These are phyloP conservation scores for Plasmodium vinckei DNA, from an alignment of 169 alveolate species.

Conservation along the genomic window DNA sequence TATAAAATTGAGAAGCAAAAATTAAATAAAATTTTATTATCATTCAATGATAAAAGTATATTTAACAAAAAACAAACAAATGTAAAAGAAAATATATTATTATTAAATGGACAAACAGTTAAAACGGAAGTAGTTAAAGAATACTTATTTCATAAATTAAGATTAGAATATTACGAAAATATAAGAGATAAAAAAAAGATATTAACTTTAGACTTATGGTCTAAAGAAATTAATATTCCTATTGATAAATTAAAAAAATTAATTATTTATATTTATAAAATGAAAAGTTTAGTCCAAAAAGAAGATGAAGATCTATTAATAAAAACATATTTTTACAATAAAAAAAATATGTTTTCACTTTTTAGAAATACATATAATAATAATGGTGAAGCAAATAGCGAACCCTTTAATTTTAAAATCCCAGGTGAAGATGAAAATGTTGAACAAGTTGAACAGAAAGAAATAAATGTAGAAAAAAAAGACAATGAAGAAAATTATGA, in stretches of 20 bases:
- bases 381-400: slow-evolving; percentile 1
- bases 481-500: not conserved
- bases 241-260: slow-evolving; percentile 62
- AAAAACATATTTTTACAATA: slow-evolving; percentile 68
- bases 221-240: slow-evolving; percentile 70
- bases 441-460: not conserved
- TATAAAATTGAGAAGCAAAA: slow-evolving; percentile 50
- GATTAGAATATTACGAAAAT: slow-evolving; percentile 71
- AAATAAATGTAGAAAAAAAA: not conserved
- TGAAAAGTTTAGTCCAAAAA: slow-evolving; percentile 69
- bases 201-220: slow-evolving; percentile 64
- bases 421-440: slow-evolving; percentile 1
- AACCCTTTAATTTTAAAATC: slow-evolving; percentile 1
- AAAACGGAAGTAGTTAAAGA: slow-evolving; percentile 53
- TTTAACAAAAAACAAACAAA: slow-evolving; percentile 18
- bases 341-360: slow-evolving; percentile 57
- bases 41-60: slow-evolving; percentile 51
- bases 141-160: slow-evolving; percentile 56
- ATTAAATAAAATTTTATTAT: slow-evolving; percentile 17
- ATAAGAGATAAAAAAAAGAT: slow-evolving; percentile 73
- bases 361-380: slow-evolving; percentile 22
- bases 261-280: slow-evolving; percentile 67
- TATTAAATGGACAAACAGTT: slow-evolving; percentile 63
- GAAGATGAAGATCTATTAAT: slow-evolving; percentile 70
- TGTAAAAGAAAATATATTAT: slow-evolving; percentile 49